Base-by-base conservation (phyloP, 192 early-diverging fungal species). In the Podila horticola region DNA sequence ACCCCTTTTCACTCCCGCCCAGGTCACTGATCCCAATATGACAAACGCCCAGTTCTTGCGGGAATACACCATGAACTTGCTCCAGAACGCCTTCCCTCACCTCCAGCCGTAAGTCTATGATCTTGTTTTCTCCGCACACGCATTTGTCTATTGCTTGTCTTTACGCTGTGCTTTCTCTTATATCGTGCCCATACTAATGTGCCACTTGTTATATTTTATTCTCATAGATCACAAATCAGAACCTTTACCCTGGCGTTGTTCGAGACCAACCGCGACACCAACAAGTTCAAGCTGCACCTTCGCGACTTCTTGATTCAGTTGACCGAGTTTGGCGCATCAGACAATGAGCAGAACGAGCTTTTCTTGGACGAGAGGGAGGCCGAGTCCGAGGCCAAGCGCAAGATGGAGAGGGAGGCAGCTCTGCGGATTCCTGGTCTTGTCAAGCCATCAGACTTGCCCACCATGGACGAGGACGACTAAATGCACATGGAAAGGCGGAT, bases 261-360 rank as follows among this genome's bases (percentile, higher is more conserved):
- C 79, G 89, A 93, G 83, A 90, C 90, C 58, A 92, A 95, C 82
- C 89, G 92, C 24, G 94, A 97, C 59, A 82, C 88, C 62, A 86
- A 91, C 57, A 91, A 91, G 82, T 99, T 99, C 89, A 97, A 97
- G 86, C 84, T 91, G 58, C 94, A 97, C 57, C 86, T 99, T 73
- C 92, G 98, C 83, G 98, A 99, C 86, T 99, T 98, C 84, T 86
- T 98, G 82, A 96, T 96, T 66, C 93, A 94, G 79, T 82, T 96
- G 65, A 92, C 97, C 85, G 97, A 99, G 87, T 99, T 98, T 89
- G 89, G 94, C 15, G 95, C 93, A 26, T 65, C 77, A 11, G 77
- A 81, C 45, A 73, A 48, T 22, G 95, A 94, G 60, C 93, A 94
- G 67, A 88, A 91, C 45, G 93, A 93, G 41, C 81, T 98, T 59